Evolutionary conservation across 2,329 filamentous ascomycete genomes (phyloP), one percentile per base, ranked within the genome.

Genomic region (Botrytis sinoallii): DNA sequence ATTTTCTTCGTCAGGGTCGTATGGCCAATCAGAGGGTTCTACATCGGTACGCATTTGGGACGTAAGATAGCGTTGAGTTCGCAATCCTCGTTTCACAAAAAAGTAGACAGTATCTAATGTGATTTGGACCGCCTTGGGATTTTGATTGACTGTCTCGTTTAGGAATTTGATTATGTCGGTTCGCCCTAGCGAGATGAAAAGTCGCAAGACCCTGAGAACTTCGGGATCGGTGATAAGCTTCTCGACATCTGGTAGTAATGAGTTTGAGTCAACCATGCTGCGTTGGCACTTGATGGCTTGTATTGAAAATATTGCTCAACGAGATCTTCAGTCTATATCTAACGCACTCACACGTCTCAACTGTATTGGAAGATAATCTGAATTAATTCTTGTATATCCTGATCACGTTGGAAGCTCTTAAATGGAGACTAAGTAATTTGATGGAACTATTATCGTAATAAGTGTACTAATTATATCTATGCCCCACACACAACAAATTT

Each of bases 1-100:
- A 3, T 14, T 5, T 0, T 52, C 22, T n/a, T 14, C 22, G 0
- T 52, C 9, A n/a, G 10, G 10, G 0, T n/a, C 10, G 10, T 52
- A 25, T 25, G 4, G 10, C 48, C 48, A 52, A 25, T 25, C 8
- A 5, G 9, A 48, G 20, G 46, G 46, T 4, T 48, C 20, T 48
- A 3, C 20, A 10, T 22, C 20, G 8, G 20, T 48, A 9, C 7
- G 20, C 44, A 46, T 46, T 1, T 46, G 44, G 1, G 2, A 3
- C 20, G 20, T 46, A 22, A 46, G 20, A 46, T 46, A 22, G 7
- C 3, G 2, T 22, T 46, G 44, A 46, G 20, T 46, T 46, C 0
- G 20, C 44, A 46, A 46, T 22, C 44, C 44, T 46, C 44, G 44
- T 22, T 22, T 46, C 22, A 46, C 44, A 22, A 4, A 46, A 2